Conservation (phyloP, 805 yeast genomes). For the Teunomyces stri region DNA sequence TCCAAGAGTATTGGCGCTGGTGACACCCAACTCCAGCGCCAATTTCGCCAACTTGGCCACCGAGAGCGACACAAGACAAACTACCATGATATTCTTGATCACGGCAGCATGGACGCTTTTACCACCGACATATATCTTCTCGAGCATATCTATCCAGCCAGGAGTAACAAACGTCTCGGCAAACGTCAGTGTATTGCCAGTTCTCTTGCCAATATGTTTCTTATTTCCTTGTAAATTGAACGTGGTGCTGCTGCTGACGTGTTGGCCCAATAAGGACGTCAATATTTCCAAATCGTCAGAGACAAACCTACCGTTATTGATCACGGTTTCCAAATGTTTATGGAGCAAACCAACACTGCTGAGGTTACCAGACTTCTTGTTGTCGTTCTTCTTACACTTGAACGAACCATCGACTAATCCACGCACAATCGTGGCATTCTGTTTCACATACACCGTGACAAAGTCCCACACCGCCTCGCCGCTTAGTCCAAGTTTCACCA, state of each 20-base stretch:
- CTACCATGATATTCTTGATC: constrained; percentile 48
- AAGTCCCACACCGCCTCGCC: constrained; percentile 69
- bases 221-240: constrained; percentile 10
- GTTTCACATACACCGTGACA: constrained; percentile 49
- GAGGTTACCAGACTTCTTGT: constrained; percentile 48
- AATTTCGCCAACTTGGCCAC: constrained; percentile 42
- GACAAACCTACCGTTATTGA: constrained; percentile 48
- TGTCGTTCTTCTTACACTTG: constrained; percentile 47
- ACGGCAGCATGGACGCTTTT: constrained; percentile 46
- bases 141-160: constrained; percentile 60
- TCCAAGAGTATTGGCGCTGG: constrained; percentile 39
- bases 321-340: constrained; percentile 45
- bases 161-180: constrained; percentile 53
- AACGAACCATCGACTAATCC: constrained; percentile 54
- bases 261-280: constrained; percentile 47
- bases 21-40: constrained; percentile 44
- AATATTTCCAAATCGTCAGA: constrained; percentile 46
- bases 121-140: constrained; percentile 57
- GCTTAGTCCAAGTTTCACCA: constrained; percentile 53
- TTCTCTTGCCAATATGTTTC: constrained; percentile 23
- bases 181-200: constrained; percentile 33
- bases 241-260: constrained; percentile 16
- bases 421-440: constrained; percentile 45
- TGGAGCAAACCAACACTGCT: constrained; percentile 49
- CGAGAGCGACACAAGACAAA: constrained; percentile 52